Base-by-base conservation (phyloP, 495 filamentous ascomycete species). In the Penicillium desertorum region DNA sequence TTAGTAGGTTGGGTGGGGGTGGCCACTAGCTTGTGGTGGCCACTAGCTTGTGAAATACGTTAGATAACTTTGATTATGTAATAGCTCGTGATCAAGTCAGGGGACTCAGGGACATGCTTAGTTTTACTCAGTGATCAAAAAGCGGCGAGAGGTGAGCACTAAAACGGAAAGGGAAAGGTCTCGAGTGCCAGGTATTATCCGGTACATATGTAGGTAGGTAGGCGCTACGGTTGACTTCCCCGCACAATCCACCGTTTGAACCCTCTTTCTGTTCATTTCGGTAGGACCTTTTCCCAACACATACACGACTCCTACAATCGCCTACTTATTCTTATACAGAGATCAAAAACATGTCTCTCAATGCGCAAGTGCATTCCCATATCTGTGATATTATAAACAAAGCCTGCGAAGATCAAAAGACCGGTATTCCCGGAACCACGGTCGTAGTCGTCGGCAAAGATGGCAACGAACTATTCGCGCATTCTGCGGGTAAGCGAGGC, bases 401-500 rank as follows among this genome's bases (percentile, higher is more conserved):
- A 34, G 25, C 46, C 29, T 49, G 46, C 29, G 29, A 49, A 49
- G 27, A 34, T 19, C 46, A 49, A 34, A 49, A 22, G 8, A 22
- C 46, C 17, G 46, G 46, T 34, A 49, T 49, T n/a, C 46, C 46
- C 0, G 46, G 46, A 2, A 62, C 46, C 10, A 49, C 46, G 9
- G 46, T 49, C 5, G 46, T 49, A 17, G 46, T 49, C 10, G 29
- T 32, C 14, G 46, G 29, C 17, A 49, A 49, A 49, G 46, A 49
- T 34, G 46, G 46, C n/a, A 49, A 49, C 8, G 29, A 49, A 49
- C 17, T 49, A 20, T 16, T 49, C 8, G 17, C 27, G 4, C 46
- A 49, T 29, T 32, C 46, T 20, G 29, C 46, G 10, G 83, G 82
- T 0, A 73, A 70, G 34, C 67, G 65, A 12, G 80, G 79, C 6